Percentiles rank a stretch among this genome's conserved stretches.
These are phyloP conservation scores for Macrotyloma uniflorum DNA, from an alignment of 306 rosid genomes.

Conservation along the genomic window DNA sequence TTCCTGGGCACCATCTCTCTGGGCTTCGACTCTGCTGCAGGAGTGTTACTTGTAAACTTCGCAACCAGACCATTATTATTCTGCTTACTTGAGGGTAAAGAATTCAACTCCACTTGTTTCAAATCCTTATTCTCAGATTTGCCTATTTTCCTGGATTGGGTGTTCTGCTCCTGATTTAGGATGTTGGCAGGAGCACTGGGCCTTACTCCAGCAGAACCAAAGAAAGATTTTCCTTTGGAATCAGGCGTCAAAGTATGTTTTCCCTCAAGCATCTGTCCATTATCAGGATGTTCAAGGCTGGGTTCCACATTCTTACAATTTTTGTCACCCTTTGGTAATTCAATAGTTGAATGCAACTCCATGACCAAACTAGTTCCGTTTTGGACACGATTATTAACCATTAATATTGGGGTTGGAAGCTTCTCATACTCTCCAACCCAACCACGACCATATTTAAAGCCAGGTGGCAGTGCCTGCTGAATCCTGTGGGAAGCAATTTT, in stretches of 20 bases:
- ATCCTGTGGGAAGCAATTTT: constrained; percentile 86
- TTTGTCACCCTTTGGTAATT: constrained; percentile 53
- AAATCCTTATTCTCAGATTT: constrained; percentile 57
- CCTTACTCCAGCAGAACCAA: constrained; percentile 56
- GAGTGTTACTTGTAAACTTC: constrained; percentile 52
- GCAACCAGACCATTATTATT: constrained; percentile 52
- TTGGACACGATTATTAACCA: constrained; percentile 51
- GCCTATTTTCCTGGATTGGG: constrained; percentile 50
- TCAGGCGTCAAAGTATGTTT: constrained; percentile 48
- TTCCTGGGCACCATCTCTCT: constrained; percentile 54
- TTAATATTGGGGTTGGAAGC: constrained; percentile 76
- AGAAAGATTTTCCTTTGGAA: constrained; percentile 55
- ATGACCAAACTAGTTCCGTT: constrained; percentile 52
- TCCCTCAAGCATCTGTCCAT: constrained; percentile 47
- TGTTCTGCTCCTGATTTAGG: constrained; percentile 52
- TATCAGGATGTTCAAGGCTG: constrained; percentile 47
- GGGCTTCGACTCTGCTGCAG: constrained; percentile 56
- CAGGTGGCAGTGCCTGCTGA: constrained; percentile 80
- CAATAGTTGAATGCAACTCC: constrained; percentile 45
- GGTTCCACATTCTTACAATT: constrained; percentile 49
- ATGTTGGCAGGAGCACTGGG: constrained; percentile 42
- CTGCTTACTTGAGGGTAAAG: constrained; percentile 57
- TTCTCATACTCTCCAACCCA: constrained; percentile 99
- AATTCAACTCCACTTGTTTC: constrained; percentile 68
- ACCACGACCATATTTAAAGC: constrained; percentile 87